Conservation (phyloP, 129 eudicot species). For the Ambrosia artemisiifolia region DNA sequence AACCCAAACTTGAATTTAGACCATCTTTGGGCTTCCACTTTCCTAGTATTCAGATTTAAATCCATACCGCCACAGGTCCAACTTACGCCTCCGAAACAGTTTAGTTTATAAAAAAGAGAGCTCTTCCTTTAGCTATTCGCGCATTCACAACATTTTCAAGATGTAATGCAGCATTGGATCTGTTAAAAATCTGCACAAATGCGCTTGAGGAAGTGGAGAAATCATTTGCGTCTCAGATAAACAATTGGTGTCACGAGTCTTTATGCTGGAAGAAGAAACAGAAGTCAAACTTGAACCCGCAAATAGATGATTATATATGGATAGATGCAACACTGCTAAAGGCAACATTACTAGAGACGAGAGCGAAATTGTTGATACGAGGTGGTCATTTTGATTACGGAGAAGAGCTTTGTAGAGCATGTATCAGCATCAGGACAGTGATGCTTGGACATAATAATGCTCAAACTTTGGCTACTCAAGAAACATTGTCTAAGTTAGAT, state of each 20-base stretch:
- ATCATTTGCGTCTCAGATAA: slow-evolving; percentile 65
- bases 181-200: slow-evolving; percentile 67
- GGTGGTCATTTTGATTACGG: slow-evolving; percentile 77
- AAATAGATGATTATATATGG: slow-evolving; percentile 81
- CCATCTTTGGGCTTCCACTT: slow-evolving; percentile 84
- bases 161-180: slow-evolving; percentile 75
- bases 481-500: slow-evolving; percentile 28
- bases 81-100: slow-evolving; percentile 70
- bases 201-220: slow-evolving; percentile 84
- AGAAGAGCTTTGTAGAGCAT: slow-evolving; percentile 75
- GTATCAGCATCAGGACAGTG: slow-evolving; percentile 83
- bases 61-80: slow-evolving; percentile 72
- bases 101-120: slow-evolving; percentile 54
- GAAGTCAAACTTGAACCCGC: slow-evolving; percentile 39
- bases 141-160: slow-evolving; percentile 74
- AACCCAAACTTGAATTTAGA: slow-evolving; percentile 49
- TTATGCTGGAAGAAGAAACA: slow-evolving; percentile 66
- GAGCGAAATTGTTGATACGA: slow-evolving; percentile 67
- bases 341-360: slow-evolving; percentile 72
- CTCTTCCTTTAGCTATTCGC: slow-evolving; percentile 61
- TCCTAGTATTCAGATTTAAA: slow-evolving; percentile 81
- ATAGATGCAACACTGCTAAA: slow-evolving; percentile 74
- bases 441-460: slow-evolving; percentile 80
- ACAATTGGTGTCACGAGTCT: slow-evolving; percentile 71
- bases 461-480: slow-evolving; percentile 79